Base-by-base conservation (phyloP, 257 asterid genomes). In the Solanum dulcamara region DNA sequence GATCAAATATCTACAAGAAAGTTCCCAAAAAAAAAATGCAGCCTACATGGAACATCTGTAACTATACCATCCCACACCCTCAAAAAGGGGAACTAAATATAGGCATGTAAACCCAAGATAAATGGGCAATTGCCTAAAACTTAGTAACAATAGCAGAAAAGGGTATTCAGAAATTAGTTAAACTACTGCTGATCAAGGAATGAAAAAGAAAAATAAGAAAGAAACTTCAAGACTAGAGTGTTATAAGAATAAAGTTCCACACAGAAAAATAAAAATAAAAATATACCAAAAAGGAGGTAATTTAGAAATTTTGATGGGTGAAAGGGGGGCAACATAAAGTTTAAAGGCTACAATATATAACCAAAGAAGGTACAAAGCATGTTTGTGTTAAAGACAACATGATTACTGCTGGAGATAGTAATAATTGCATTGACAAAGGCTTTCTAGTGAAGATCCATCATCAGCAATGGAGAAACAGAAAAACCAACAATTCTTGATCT, bases 391-490 rank as follows among this genome's bases (percentile, higher is more conserved):
- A 77, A 48, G 42, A 48, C 83, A 79, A 48, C 37, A 79, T 79
- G 83, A 79, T 28, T 26, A 48, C 83, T 48, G 64, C 64, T 79
- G 64, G 13, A 48, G 42, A 46, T 77, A 77, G 83, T 17, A 75
- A 79, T 17, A 79, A 79, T 72, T 48, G 83, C 48, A 79, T 48
- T 79, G 22, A 10, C 64, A 48, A 79, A 79, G 9, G 83, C 83
- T 79, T 48, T 46, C 83, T 79, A 28, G 26, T 79, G 83, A 79
- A 79, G 83, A 79, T 48, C 64, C 83, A 79, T 75, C 82, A 75
- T 44, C 82, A 75, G n/a, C 26, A 44, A 44, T 75, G 81, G 38
- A 75, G 38, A 72, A 72, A 74, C 59, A 74, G 22, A 26, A 77
- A 46, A 28, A 46, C 59, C 26, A 77, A 9, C 62, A 79, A 79